phyloP scores from a whole-genome alignment of 306 rosid genomes.

The Vicia faba region DNA sequence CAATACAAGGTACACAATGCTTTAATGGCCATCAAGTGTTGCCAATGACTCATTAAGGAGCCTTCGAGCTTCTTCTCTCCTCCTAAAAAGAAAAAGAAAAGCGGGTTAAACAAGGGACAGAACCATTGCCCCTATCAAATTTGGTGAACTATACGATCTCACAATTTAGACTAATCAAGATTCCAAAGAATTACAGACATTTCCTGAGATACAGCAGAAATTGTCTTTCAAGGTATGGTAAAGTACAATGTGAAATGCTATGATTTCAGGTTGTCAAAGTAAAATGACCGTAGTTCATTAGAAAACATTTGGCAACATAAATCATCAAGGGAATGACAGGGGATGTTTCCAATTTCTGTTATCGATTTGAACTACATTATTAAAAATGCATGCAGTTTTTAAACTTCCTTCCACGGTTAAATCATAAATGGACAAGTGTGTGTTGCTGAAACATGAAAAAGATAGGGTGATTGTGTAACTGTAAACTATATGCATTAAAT shows the following conservation, averaged over 20 bases:
- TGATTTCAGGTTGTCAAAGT: constrained; percentile 1
- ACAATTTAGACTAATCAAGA: not conserved
- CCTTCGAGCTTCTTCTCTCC: constrained; percentile 83
- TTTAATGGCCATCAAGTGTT: constrained; percentile 60
- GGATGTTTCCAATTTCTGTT: constrained; percentile 11
- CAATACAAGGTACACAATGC: constrained; percentile 7
- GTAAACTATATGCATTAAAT: not conserved
- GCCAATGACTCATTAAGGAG: constrained; percentile 78
- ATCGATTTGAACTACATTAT: not conserved
- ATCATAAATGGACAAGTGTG: not conserved
- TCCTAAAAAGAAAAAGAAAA: constrained; percentile 47
- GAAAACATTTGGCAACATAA: not conserved
- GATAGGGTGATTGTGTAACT: not conserved
- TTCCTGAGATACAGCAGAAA: not conserved
- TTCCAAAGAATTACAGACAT: not conserved
- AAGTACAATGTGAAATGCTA: too few relatives aligned
- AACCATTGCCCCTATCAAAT: not conserved
- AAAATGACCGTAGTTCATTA: constrained; percentile 5
- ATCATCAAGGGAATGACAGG: not conserved
- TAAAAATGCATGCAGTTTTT: not conserved
- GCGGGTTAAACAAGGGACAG: not conserved
- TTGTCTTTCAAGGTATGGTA: not conserved
- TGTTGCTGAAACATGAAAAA: constrained; percentile 15
- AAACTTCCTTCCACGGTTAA: not conserved
- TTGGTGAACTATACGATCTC: not conserved